Evolutionary conservation across 2,329 filamentous ascomycete genomes (phyloP).

Genomic region (Davidsoniella virescens): DNA sequence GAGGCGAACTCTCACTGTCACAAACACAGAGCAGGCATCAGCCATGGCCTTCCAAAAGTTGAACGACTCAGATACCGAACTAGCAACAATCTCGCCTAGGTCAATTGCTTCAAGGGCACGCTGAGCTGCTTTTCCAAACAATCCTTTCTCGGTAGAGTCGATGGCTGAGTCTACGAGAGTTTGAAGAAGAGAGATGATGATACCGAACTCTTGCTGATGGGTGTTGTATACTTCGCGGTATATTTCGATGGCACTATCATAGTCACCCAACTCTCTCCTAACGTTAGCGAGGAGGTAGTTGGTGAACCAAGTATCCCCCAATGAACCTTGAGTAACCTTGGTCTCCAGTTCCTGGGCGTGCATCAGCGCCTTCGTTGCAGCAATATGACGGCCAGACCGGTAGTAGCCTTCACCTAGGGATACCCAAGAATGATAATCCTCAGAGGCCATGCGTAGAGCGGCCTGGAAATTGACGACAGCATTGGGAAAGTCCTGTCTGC

Average conservation of each 20-base stretch:
- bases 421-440: constrained; percentile 91
- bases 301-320: constrained; percentile 76
- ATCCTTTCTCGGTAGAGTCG: constrained; percentile 60
- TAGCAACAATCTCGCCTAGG: constrained; percentile 46
- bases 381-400: constrained; percentile 80
- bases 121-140: constrained; percentile 69
- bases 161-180: constrained; percentile 71
- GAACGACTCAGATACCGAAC: constrained; percentile 53
- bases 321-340: constrained; percentile 26
- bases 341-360: constrained; percentile 65
- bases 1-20: constrained; percentile 48
- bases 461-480: constrained; percentile 86
- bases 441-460: constrained; percentile 64
- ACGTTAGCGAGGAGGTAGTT: constrained; percentile 95
- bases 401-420: constrained; percentile 96
- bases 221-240: constrained; percentile 58
- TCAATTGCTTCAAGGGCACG: constrained; percentile 53
- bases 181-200: constrained; percentile 74
- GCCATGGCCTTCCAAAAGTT: constrained; percentile 91
- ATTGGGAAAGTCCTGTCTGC: constrained; percentile 77
- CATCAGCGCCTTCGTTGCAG: constrained; percentile 80
- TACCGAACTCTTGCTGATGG: constrained; percentile 63
- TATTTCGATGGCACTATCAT: constrained; percentile 61
- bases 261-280: constrained; percentile 80
- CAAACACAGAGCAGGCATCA: constrained; percentile 75